Base-by-base conservation (phyloP, 352 stramenopile genomes). In the Globisporangium polare region DNA sequence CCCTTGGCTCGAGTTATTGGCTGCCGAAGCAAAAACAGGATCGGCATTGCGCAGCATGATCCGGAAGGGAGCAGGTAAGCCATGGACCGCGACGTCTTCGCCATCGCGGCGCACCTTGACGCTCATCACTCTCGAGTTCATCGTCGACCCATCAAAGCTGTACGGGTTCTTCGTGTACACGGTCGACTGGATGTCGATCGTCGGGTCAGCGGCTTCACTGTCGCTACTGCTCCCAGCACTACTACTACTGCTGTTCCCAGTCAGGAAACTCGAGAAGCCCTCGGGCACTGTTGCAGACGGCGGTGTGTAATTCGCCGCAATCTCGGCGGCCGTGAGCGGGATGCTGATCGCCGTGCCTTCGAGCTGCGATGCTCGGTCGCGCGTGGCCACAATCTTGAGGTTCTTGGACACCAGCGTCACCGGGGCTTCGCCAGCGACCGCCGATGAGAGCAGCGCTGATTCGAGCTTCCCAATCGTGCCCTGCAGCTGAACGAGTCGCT, bases 151-250 rank as follows among this genome's bases (percentile, higher is more conserved):
- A 3, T 69, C 72, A 57, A 86, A 89, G 12, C 63, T 72, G 55
- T 89, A 89, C 47, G 73, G 77, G 52, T 89, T 89, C 66, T 87
- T 89, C 0, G 79, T 77, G 55, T 77, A 89, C 15, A 83, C 52
- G 26, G 74, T 86, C 7, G 79, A 86, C 50, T 87, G 79, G n/a
- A 89, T 63, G 50, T 89, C 79, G 10, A 89, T 66, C 2, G 69
- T 71, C 2, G 74, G 73, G n/a, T 86, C 76, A 1, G 60, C 54
- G 0, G 7, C 46, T 27, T 67, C 62, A 20, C 35, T 53, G 56
- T 73, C 73, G 7, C 61, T 57, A 9, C 15, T 33, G 18, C 51
- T 61, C 24, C 35, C 43, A 62, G 53, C 9, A n/a, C 55, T 62
- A 42, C 31, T 56, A 43, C 68, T 62, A n/a, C 47, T 24, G 45